Conservation (phyloP, 352 stramenopile species). For the Globisporangium rhizosaccharum region DNA sequence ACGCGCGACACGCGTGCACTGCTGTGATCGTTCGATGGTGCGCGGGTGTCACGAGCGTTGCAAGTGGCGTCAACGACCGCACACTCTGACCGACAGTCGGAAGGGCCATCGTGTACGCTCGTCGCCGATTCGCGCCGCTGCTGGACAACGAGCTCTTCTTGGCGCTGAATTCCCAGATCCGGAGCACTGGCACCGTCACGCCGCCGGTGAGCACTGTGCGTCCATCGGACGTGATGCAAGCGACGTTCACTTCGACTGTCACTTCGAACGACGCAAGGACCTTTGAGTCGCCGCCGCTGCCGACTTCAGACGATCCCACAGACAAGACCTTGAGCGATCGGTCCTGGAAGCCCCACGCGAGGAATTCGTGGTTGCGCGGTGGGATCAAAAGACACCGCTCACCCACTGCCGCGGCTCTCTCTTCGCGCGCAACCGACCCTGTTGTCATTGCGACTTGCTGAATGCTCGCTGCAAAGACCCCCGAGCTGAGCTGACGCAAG, state of each 20-base stretch:
- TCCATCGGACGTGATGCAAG: constrained; percentile 55
- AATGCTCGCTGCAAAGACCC: constrained; percentile 25
- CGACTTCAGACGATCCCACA: constrained; percentile 30
- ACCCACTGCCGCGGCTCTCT: constrained; percentile 34
- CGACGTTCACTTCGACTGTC: constrained; percentile 43
- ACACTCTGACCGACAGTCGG: constrained; percentile 19
- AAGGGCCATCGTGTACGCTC: constrained; percentile 27
- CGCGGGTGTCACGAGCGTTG: constrained; percentile 34
- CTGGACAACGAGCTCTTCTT: constrained; percentile 14
- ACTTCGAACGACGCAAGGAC: constrained; percentile 56
- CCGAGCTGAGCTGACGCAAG: constrained; percentile 24
- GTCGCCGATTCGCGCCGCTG: constrained; percentile 7
- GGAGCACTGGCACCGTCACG: constrained; percentile 33
- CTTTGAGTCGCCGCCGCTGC: constrained; percentile 48
- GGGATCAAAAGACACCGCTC: constrained; percentile 56
- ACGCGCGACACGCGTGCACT: constrained; percentile 48
- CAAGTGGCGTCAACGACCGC: constrained; percentile 36
- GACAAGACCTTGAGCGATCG: constrained; percentile 58
- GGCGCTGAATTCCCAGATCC: constrained; percentile 43
- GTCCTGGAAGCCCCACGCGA: constrained; percentile 69
- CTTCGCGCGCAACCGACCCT: constrained; percentile 43
- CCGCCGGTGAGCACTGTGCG: constrained; percentile 53
- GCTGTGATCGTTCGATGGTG: constrained; percentile 41
- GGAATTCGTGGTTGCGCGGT: constrained; percentile 54
- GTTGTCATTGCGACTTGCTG: constrained; percentile 40